phyloP scores from a whole-genome alignment of 2,329 filamentous ascomycete species.

The Geoglossum cookeanum region DNA sequence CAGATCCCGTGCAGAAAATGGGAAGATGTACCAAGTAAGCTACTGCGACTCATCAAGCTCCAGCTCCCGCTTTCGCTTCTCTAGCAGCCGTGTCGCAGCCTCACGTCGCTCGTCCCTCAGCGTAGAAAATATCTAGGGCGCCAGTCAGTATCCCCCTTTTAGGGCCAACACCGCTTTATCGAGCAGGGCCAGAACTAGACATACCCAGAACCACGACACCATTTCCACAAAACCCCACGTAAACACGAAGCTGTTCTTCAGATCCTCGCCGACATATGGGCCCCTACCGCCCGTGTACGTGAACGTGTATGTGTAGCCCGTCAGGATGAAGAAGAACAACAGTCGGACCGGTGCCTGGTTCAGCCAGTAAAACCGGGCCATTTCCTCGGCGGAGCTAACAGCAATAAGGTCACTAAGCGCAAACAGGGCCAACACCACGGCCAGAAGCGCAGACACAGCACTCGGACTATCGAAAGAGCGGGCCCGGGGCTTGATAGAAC shows the following conservation, averaged over 20 bases:
- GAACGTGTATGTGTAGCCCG: constrained; percentile 47
- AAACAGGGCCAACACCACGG: constrained; percentile 52
- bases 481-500: constrained; percentile 30
- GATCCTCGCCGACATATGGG: constrained; percentile 37
- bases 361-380: constrained; percentile 42
- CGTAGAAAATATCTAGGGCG: constrained; percentile 38
- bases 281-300: constrained; percentile 21
- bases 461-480: constrained; percentile 49
- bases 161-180: no score
- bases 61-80: constrained; percentile 20
- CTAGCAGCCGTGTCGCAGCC: constrained; percentile 16
- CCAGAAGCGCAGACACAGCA: constrained; percentile 45
- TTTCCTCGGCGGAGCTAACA: constrained; percentile 47
- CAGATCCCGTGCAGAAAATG: background rate
- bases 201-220: constrained; percentile 70
- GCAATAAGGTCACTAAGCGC: constrained; percentile 45
- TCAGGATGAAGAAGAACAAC: constrained; percentile 38
- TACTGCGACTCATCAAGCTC: constrained; percentile 7
- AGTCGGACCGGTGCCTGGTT: constrained; percentile 48
- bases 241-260: constrained; percentile 76
- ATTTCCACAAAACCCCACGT: constrained; percentile 71
- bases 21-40: background rate
- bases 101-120: constrained; percentile 42
- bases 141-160: background rate
- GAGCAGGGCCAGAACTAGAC: constrained; percentile 10